Evolutionary conservation across 345 rosid genomes (phyloP), one percentile per base, ranked within the genome.

Genomic region (Jatropha curcas): DNA sequence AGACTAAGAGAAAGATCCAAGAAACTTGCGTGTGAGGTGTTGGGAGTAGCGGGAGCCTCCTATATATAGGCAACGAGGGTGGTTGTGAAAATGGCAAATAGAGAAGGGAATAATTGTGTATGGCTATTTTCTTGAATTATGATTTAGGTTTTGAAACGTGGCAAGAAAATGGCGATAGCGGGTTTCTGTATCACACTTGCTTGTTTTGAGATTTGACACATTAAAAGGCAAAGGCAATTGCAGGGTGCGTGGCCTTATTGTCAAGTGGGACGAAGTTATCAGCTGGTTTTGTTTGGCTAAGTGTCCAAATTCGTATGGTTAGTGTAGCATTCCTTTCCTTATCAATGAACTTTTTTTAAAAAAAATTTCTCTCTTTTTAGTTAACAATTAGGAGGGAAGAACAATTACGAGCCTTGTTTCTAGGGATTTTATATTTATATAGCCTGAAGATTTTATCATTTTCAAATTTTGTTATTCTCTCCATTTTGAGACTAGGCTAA

Each of bases 41-140:
- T 60, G 75, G 56, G 76, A 5, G 16, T 4, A 7, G 57, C n/a
- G 3, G 51, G 25, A 22, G 22, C 37, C 11, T 27, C 63, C 63
- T 59, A 72, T 82, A 45, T 79, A 82, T 82, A 82, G 45, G 41
- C 61, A 73, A 11, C 8, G 67, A 68, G 27, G 10, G 34, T 43
- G n/a, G 31, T 24, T 51, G 55, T 31, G 17, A 67, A 39, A 63
- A 57, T 58, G 69, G 62, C 1, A 58, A 31, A 9, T n/a, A 37
- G 43, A 28, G 2, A n/a, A n/a, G n/a, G n/a, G n/a, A n/a, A n/a
- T n/a, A n/a, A n/a, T n/a, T n/a, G n/a, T n/a, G n/a, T n/a, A n/a
- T n/a, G n/a, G n/a, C n/a, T n/a, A n/a, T n/a, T n/a, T n/a, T n/a
- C n/a, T n/a, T n/a, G n/a, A n/a, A n/a, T n/a, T n/a, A n/a, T n/a